Evolutionary conservation across 192 early-diverging fungal species (phyloP), one percentile per base, ranked within the genome.

Genomic region (Obelidium mucronatum): DNA sequence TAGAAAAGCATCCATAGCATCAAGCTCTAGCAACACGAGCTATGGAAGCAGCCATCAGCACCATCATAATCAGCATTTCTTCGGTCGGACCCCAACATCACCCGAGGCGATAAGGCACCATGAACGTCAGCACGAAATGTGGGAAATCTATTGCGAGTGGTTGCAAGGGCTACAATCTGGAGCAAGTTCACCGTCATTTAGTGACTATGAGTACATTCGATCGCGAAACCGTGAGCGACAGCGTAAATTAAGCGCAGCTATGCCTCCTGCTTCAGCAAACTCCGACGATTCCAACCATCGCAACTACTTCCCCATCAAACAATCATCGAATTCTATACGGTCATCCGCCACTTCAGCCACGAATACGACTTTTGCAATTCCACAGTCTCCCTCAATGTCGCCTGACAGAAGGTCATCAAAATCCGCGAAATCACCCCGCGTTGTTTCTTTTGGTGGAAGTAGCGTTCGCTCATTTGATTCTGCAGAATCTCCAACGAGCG

Each of bases 401-500:
- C 51, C 42, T 26, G 55, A 15, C 2, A 26, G 11, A 44, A 42
- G 42, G n/a, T n/a, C n/a, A n/a, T n/a, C n/a, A n/a, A n/a, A n/a
- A n/a, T n/a, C n/a, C n/a, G n/a, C n/a, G n/a, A n/a, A n/a, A 51
- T 31, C 30, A 6, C 13, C 30, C 8, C 55, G 55, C 8, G 55
- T 31, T 15, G 72, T 74, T 40, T 74, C 72, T 5, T 74, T 74
- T 48, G 72, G 72, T 1, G 72, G 58, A 2, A 33, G 13, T 17
- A 74, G 72, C 60, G 36, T 74, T n/a, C 40, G 42, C n/a, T 74
- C 72, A 3, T 74, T 74, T 63, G 30, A 74, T 51, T 58, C 54
- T 33, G 28, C n/a, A 3, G 72, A 54, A 15, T 30, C 72, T 11
- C 72, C 42, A 19, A 22, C 52, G 6, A 34, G 54, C 44, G 39